phyloP scores from a whole-genome alignment of 495 filamentous ascomycete species.

The Physcia stellaris region DNA sequence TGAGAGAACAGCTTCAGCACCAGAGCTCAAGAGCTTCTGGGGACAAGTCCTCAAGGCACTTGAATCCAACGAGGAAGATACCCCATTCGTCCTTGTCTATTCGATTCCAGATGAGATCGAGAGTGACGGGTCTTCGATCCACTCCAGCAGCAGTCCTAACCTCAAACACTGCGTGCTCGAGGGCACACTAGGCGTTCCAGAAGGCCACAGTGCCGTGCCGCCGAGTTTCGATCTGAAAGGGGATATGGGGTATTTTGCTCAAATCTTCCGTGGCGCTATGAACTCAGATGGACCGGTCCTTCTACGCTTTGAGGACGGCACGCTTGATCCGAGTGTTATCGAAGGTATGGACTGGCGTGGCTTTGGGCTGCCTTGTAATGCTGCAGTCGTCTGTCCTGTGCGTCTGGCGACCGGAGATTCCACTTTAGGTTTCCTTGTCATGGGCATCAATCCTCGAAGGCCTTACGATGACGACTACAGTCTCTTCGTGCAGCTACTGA shows the following conservation, averaged over 20 bases:
- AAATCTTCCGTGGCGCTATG: slow-evolving; percentile 54
- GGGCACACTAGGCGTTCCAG: slow-evolving; percentile 48
- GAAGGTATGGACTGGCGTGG: slow-evolving; percentile 49
- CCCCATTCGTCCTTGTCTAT: slow-evolving; percentile 52
- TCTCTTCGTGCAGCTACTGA: slow-evolving; percentile 55
- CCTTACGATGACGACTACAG: slow-evolving; percentile 58
- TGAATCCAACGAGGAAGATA: slow-evolving; percentile 46
- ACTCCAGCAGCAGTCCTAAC: slow-evolving; percentile 39
- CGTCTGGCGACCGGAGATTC: slow-evolving; percentile 52
- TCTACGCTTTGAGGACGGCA: slow-evolving; percentile 41
- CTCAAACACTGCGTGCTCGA: slow-evolving; percentile 44
- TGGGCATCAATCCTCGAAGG: slow-evolving; percentile 55
- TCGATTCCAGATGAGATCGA: slow-evolving; percentile 44
- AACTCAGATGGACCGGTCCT: slow-evolving; percentile 42
- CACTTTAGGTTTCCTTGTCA: slow-evolving; percentile 51
- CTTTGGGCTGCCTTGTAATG: slow-evolving; percentile 47
- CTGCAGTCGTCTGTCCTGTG: slow-evolving; percentile 55
- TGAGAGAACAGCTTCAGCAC: slow-evolving; percentile 50
- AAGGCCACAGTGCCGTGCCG: slow-evolving; percentile 39
- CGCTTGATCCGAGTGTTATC: slow-evolving; percentile 41
- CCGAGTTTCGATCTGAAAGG: slow-evolving; percentile 42
- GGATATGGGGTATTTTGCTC: slow-evolving; percentile 48
- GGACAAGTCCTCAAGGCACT: slow-evolving; percentile 38
- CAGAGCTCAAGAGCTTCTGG: slow-evolving; percentile 53
- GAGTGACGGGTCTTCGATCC: slow-evolving; percentile 46